Evolutionary conservation across 202 grass and related monocot genomes (phyloP), one percentile per base, ranked within the genome.

Genomic region (Setaria italica): DNA sequence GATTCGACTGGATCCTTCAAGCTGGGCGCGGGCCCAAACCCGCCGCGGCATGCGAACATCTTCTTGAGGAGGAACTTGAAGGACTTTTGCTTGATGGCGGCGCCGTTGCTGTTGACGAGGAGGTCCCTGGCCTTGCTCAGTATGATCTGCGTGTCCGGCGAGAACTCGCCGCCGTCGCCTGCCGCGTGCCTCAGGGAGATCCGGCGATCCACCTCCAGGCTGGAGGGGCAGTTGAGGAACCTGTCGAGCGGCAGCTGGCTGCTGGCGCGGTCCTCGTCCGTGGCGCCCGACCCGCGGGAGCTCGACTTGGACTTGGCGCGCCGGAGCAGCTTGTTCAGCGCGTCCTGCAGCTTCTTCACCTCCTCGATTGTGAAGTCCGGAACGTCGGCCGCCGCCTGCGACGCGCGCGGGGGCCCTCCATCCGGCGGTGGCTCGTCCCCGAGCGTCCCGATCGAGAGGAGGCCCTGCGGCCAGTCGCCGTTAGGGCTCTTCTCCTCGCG

Each of bases 41-140:
- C 82, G 32, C 92, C 85, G 39, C 85, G 73, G 77, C 97, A 99
- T 59, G 69, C 87, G 82, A 97, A 94, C 82, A 99, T 85, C 81
- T 94, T 99, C 92, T 99, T 99, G 42, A 99, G 89, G 33, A 99
- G 92, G 80, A 99, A 97, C 84, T 91, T 91, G 84, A 99, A 72
- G 0, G 94, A 97, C 20, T 86, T 97, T 2, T 92, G 92, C 85
- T 94, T 99, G 76, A 93, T 92, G 67, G 90, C 15, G 45, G 56
- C 62, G 82, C 64, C 46, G 74, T 89, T 73, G 74, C 80, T 89
- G 75, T 80, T 92, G 51, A 86, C 75, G 76, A 99, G 88, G 59
- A 94, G 76, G 41, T 99, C 97, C 78, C 89, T 94, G 42, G 92
- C 90, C 84, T 94, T 99, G 85, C 77, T 92, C 14, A 99, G 86